Evolutionary conservation across 2,329 filamentous ascomycete species (phyloP).

Genomic region (Aspergillus sp.): DNA sequence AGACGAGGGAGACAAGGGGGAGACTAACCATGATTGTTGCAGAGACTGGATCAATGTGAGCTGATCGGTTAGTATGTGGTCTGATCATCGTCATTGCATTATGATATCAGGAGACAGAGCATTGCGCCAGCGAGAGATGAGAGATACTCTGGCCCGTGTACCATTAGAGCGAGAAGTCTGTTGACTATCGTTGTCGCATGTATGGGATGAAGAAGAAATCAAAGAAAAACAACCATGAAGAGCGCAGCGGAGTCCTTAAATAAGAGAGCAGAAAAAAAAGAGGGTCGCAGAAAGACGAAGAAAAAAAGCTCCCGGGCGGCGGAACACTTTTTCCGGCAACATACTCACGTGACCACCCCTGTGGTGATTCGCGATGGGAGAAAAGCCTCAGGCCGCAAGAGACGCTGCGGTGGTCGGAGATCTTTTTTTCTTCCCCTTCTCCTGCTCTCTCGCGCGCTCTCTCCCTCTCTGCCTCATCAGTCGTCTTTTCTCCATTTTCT

Average conservation of each 20-base stretch:
- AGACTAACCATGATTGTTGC: conserved; percentile 23
- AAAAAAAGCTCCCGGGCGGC: background rate
- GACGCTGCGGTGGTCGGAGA: conserved; percentile 6
- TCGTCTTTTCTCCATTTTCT: conserved; percentile 5
- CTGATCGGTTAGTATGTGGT: conserved; percentile 17
- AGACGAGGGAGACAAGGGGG: background rate
- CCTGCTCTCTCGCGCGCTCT: conserved; percentile 3
- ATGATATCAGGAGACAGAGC: background rate
- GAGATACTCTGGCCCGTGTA: too few relatives aligned
- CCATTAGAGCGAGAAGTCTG: too few relatives aligned
- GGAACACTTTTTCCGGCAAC: too few relatives aligned
- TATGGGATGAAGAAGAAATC: conserved; percentile 7
- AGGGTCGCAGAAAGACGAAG: background rate
- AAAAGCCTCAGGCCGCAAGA: conserved; percentile 12
- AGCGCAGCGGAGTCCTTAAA: conserved; percentile 11
- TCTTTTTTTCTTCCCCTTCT: conserved; percentile 4
- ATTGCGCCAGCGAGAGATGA: background rate
- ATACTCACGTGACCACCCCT: conserved; percentile 8
- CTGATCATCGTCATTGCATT: conserved; percentile 3
- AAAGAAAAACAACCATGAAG: conserved; percentile 15
- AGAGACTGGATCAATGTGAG: conserved; percentile 7
- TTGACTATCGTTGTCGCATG: background rate
- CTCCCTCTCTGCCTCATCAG: background rate
- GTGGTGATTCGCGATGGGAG: conserved; percentile 8
- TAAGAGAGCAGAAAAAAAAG: conserved; percentile 13